Evolutionary conservation across 2,329 filamentous ascomycete genomes (phyloP).

Genomic region (Blastomyces silverae): DNA sequence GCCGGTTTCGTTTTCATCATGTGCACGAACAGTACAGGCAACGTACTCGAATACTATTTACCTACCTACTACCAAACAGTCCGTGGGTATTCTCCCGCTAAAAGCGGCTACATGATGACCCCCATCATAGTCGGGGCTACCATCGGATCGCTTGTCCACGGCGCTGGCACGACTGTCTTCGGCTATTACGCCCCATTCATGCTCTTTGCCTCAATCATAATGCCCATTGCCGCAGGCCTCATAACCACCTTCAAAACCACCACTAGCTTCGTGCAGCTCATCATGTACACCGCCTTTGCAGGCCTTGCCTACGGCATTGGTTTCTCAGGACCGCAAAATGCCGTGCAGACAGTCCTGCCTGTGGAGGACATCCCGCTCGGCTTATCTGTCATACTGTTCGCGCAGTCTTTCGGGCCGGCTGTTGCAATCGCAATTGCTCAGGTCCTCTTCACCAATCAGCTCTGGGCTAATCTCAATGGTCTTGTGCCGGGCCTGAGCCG

Average conservation of each 20-base stretch:
- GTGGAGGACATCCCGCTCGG: slow-evolving; percentile 27
- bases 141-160: slow-evolving; percentile 29
- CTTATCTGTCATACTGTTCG: slow-evolving; percentile 32
- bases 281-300: slow-evolving; percentile 30
- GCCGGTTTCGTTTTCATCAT: slow-evolving; percentile 24
- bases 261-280: slow-evolving; percentile 2
- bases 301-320: slow-evolving; percentile 32
- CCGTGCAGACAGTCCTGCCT: slow-evolving; percentile 28
- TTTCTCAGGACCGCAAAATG: slow-evolving; percentile 28
- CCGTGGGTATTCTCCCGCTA: slow-evolving; percentile 18
- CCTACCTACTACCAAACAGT: slow-evolving; percentile 33
- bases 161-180: not conserved
- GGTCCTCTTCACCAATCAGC: slow-evolving; percentile 47
- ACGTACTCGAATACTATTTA: slow-evolving; percentile 29
- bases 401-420: slow-evolving; percentile 36
- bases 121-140: slow-evolving; percentile 25
- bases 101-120: slow-evolving; percentile 28
- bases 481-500: not conserved
- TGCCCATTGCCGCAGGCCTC: not conserved
- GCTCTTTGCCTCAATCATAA: not conserved
- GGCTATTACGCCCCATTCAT: not conserved
- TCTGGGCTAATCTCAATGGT: slow-evolving; percentile 26
- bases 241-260: not conserved
- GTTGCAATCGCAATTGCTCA: slow-evolving; percentile 50
- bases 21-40: slow-evolving; percentile 25